Evolutionary conservation across 1,284 basidiomycete species (phyloP).

Genomic region (Pulchroboletus neoregius): DNA sequence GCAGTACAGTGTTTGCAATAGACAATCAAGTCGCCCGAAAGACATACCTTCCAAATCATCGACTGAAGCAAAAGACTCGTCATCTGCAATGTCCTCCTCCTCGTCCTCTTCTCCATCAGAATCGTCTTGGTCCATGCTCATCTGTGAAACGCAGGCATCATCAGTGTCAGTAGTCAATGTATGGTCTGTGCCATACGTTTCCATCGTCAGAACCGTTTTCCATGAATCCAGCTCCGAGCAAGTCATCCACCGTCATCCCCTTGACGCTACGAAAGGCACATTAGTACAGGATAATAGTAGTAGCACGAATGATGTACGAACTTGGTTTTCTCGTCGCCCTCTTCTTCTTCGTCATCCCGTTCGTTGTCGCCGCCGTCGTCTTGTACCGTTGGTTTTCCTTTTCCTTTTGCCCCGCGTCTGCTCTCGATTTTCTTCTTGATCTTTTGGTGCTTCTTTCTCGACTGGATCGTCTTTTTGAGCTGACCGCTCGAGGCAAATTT

Average conservation of each 20-base stretch:
- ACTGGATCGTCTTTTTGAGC: slow-evolving; percentile 80
- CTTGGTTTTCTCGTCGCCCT: slow-evolving; percentile 8
- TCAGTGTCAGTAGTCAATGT: slow-evolving; percentile 3
- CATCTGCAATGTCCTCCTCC: slow-evolving; percentile 50
- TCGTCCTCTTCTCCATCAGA: slow-evolving; percentile 40
- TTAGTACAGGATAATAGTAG: slow-evolving; percentile 6
- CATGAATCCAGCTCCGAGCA: slow-evolving; percentile 76
- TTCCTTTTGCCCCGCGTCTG: slow-evolving; percentile 46
- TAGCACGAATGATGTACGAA: slow-evolving; percentile 7
- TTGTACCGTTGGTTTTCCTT: slow-evolving; percentile 31
- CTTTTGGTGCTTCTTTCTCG: slow-evolving; percentile 73
- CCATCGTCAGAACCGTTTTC: slow-evolving; percentile 50
- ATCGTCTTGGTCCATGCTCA: slow-evolving; percentile 44
- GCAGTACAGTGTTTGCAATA: slow-evolving; percentile 9
- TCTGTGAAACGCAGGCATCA: slow-evolving; percentile 21
- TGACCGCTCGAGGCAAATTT: slow-evolving; percentile 87
- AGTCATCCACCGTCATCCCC: slow-evolving; percentile 75
- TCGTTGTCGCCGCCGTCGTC: slow-evolving; percentile 39
- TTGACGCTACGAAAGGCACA: slow-evolving; percentile 42
- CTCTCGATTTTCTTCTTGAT: slow-evolving; percentile 67
- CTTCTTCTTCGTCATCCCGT: slow-evolving; percentile 34
- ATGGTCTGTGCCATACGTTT: slow-evolving; percentile 17
- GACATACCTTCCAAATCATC: slow-evolving; percentile 68
- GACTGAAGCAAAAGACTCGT: slow-evolving; percentile 69
- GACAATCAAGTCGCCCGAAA: neutral